Evolutionary conservation across 441 rosid species (phyloP), one percentile per base, ranked within the genome.

Genomic region (Metrosideros polymorpha): DNA sequence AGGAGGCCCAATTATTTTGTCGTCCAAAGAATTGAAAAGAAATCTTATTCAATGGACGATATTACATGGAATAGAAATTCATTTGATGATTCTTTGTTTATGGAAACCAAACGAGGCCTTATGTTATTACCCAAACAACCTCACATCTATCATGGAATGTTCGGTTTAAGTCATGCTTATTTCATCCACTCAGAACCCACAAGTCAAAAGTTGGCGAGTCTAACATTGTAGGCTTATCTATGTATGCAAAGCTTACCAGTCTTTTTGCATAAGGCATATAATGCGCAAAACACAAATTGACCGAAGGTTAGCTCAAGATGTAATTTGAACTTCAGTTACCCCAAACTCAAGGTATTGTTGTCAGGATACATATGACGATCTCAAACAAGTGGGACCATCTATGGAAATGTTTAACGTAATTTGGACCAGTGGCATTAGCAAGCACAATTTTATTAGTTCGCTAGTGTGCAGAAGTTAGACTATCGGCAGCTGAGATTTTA

Each of bases 171-270:
- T 30, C 1, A 29, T 59, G 14, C 14, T 0, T 59, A 59, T 59
- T 2, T 57, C 9, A 0, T 57, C 4, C 7, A 57, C 0, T 3
- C 6, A 15, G 6, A n/a, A 57, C 2, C 0, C 4, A 0, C 5
- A 6, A 1, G 4, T 57, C 1, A 57, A 57, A 57, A 14, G 39
- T 59, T 29, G 10, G 6, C 19, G 4, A 59, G 18, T 29, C 71
- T 29, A 29, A 14, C 71, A 59, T 10, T 14, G 30, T 1, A 29
- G 39, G 42, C 42, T 63, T 63, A 17, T 32, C 76, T 4, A 29
- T 61, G 39, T 61, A 2, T 29, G 1, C 19, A 61, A 29, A 59
- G 66, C 9, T 59, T 59, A 29, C 35, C 29, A 14, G 66, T 29
- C 66, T n/a, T 59, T 59, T 59, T 29, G 29, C 9, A 59, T 59